Base-by-base conservation (phyloP, 331 rosid genomes). In the Cydonia oblonga region DNA sequence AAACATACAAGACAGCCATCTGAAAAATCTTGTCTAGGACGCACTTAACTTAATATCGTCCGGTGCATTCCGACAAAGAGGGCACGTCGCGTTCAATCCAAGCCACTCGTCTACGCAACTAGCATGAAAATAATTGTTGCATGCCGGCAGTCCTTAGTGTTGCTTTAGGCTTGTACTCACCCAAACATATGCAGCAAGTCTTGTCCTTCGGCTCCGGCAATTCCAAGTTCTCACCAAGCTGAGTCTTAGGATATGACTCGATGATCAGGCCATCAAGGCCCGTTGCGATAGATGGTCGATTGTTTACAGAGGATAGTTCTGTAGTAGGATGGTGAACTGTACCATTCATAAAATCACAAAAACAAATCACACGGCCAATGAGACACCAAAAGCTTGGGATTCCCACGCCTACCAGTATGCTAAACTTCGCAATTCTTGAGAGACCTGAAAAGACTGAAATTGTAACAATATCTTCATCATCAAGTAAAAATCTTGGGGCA, bases 211-310 rank as follows among this genome's bases (percentile, higher is more conserved):
- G 84, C 42, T 79, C 86, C 0, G 87, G 88, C 20, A 89, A 58
- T 23, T 83, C 75, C 28, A 82, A 70, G 26, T 82, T 89, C 44
- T 84, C 88, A 0, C 88, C 89, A 3, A 89, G 66, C 9, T 68
- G 61, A 7, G 78, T 82, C 72, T 75, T 82, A 0, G 92, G 93
- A 64, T 70, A 83, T 5, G 92, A 75, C 28, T 86, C 85, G 56
- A 87, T 92, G 3, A 84, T 85, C 7, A 80, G 70, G 26, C 83
- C 68, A 15, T 85, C 87, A 1, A 89, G 87, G 1, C 86, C 90
- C 64, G 53, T 74, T 49, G 25, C 28, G 22, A 40, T 12, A 4
- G 28, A 29, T 64, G 6, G 70, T 44, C 29, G 22, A 16, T 4
- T 2, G 0, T 4, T 4, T 24, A 15, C 16, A 1, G n/a, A 5